phyloP scores from a whole-genome alignment of 495 filamentous ascomycete genomes.

The Cairneyella variabilis region DNA sequence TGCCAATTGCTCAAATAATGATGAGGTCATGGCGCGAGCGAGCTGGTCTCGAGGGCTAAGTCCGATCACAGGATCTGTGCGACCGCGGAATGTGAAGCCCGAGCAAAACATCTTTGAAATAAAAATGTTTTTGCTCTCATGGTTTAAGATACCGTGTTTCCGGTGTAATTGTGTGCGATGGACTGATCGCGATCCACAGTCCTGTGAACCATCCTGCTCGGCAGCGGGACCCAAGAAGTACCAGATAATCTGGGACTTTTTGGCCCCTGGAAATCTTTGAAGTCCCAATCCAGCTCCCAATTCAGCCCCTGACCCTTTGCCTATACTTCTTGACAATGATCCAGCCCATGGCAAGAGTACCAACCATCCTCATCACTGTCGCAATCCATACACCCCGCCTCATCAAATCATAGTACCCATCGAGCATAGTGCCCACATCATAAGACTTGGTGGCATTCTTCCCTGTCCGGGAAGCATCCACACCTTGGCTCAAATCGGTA shows the following conservation, averaged over 20 bases:
- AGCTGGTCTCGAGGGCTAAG: too few species aligned
- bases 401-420: conserved; percentile 66
- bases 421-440: conserved; percentile 60
- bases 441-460: conserved; percentile 18
- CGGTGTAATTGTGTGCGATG: too few species aligned
- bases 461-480: conserved; percentile 10
- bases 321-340: conserved; percentile 20
- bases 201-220: too few species aligned
- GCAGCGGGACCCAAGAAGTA: too few species aligned
- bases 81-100: too few species aligned
- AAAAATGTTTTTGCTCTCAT: too few species aligned
- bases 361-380: conserved; percentile 33
- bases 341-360: conserved; percentile 18
- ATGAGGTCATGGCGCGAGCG: conserved; percentile 2
- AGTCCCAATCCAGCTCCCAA: not conserved
- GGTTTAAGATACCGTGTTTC: too few species aligned
- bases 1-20: too few species aligned
- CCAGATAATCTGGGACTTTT: too few species aligned
- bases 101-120: too few species aligned
- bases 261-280: not conserved
- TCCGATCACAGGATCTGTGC: too few species aligned
- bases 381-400: conserved; percentile 55
- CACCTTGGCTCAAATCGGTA: conserved; percentile 16
- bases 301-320: not conserved
- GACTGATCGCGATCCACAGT: too few species aligned